Conservation (phyloP, 371 early-diverging fungal species). For the Saksenaea vasiformis region DNA sequence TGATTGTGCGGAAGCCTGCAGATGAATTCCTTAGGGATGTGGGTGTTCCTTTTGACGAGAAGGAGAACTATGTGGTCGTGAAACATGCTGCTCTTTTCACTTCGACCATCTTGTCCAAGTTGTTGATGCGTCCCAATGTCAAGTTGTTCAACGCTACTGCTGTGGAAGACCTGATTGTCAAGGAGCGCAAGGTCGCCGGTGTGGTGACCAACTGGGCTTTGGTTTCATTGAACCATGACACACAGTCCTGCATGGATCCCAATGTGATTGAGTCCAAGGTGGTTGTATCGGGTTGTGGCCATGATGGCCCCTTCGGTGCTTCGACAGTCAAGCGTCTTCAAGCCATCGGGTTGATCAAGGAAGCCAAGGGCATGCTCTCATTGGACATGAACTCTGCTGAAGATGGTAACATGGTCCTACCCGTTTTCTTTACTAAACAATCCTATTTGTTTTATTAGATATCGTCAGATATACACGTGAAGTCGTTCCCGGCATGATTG, state of each 20-base stretch:
- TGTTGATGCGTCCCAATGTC: constrained; percentile 68
- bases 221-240: constrained; percentile 65
- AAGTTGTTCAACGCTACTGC: constrained; percentile 82
- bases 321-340: constrained; percentile 71
- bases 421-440: background rate
- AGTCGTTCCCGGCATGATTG: constrained; percentile 73
- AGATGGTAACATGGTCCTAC: constrained; percentile 34
- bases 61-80: constrained; percentile 75
- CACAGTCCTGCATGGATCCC: constrained; percentile 83
- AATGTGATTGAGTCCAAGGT: constrained; percentile 72
- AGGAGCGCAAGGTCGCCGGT: constrained; percentile 53
- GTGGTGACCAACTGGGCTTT: constrained; percentile 82
- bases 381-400: constrained; percentile 78
- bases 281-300: constrained; percentile 72
- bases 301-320: constrained; percentile 79
- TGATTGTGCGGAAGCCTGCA: constrained; percentile 74
- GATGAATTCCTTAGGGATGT: constrained; percentile 66
- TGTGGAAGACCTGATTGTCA: constrained; percentile 75
- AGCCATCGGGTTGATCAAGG: constrained; percentile 60
- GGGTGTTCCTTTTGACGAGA: constrained; percentile 72
- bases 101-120: constrained; percentile 72
- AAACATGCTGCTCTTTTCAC: constrained; percentile 78
- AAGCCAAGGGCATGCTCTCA: constrained; percentile 67
- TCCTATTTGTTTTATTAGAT: constrained; percentile 11
- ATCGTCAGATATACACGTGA: constrained; percentile 72